Evolutionary conservation across 768 basidiomycete genomes (phyloP), one percentile per base, ranked within the genome.

Genomic region (Nidularia sp.): DNA sequence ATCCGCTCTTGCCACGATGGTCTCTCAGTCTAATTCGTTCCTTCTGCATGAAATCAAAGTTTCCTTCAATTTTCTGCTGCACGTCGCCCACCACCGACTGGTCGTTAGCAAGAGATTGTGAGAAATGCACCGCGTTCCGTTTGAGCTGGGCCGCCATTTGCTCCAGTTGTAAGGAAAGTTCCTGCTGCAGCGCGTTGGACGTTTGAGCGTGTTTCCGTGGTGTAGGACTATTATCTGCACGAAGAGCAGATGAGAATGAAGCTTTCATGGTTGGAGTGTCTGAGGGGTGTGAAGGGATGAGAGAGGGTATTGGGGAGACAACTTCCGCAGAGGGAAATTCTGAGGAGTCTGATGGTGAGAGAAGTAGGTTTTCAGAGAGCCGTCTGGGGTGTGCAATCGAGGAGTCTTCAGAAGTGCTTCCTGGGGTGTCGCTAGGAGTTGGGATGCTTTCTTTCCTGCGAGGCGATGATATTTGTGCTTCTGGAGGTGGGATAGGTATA

Each of bases 111-210:
- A 98, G 72, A 8, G 84, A 74, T 3, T 76, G 74, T 4, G 87
- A 79, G 63, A 98, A 95, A 59, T 92, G 83, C 0, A 86, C 64
- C 0, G 93, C 86, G 57, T 96, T 96, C 22, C 81, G 76, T 60
- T 89, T 90, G 47, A 98, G 82, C 63, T 93, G 92, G 7, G 83
- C 74, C 0, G 93, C 92, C 95, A 98, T 98, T 51, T 82, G 67
- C 0, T 84, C 85, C 25, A 95, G 80, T 60, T 91, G 86, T 6
- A 74, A 73, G 0, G 88, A 78, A 45, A 95, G 80, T 22, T 89
- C 81, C 48, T 90, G 80, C 25, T 95, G 93, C 2, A 88, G 69
- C 0, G 77, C 74, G 34, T 66, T 77, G n/a, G 86, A 80, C 53
- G 81, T 78, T 59, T 81, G 77, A 22, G 79, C 22, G 52, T 49